These are phyloP conservation scores for Xylaria sp. DNA, from an alignment of 2,329 filamentous ascomycete genomes.

Conservation along the genomic window DNA sequence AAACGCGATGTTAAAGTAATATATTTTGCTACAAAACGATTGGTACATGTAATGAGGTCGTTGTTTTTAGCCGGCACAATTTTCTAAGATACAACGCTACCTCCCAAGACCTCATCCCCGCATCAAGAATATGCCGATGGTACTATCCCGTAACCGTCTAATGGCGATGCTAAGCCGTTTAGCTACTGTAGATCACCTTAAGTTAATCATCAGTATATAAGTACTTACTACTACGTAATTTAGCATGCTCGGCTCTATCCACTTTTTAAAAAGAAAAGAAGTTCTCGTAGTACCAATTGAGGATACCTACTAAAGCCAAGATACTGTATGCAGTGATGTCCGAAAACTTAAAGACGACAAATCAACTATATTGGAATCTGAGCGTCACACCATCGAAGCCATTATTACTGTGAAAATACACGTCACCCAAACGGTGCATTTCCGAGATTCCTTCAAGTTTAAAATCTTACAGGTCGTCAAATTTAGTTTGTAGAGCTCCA, in stretches of 20 bases:
- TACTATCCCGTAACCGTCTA: background rate
- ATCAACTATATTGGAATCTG: background rate
- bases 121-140: background rate
- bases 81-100: no score
- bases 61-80: slow-evolving; percentile 28
- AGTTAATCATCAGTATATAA: no score
- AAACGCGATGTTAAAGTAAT: slow-evolving; percentile 17
- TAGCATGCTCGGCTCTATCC: background rate
- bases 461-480: background rate
- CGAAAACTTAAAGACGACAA: background rate
- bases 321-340: background rate
- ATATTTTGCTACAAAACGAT: slow-evolving; percentile 22
- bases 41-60: slow-evolving; percentile 26
- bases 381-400: background rate
- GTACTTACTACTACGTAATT: no score
- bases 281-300: background rate
- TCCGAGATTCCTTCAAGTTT: background rate
- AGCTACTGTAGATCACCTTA: no score
- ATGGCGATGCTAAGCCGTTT: no score
- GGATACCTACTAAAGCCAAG: background rate
- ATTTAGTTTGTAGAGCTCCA: background rate
- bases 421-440: background rate
- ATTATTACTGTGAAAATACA: background rate
- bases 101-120: background rate
- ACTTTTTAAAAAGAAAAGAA: background rate